Conservation (phyloP, 495 filamentous ascomycete species). For the Melanomma pulvis-pyrius region DNA sequence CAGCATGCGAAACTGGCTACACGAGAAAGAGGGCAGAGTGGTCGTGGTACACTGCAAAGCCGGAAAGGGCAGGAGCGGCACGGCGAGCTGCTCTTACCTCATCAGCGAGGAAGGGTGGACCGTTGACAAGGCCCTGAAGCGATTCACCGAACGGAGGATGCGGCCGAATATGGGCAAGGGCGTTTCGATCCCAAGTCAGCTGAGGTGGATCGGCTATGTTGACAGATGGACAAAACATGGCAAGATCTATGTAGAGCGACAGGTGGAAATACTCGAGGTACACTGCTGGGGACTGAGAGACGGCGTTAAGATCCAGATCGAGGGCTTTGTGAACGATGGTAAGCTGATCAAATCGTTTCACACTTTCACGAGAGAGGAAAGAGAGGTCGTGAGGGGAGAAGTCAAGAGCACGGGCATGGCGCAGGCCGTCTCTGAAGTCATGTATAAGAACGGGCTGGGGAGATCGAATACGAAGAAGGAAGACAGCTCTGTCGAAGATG, state of each 20-base stretch:
- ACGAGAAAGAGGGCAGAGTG: constrained; percentile 62
- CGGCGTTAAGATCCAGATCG: constrained; percentile 83
- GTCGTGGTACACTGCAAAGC: constrained; percentile 97
- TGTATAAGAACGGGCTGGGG: constrained; percentile 35
- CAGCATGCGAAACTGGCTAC: constrained; percentile 85
- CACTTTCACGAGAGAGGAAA: constrained; percentile 72
- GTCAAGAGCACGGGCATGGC: constrained; percentile 50
- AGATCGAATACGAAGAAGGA: constrained; percentile 31
- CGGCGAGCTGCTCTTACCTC: constrained; percentile 80
- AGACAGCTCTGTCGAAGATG: constrained; percentile 29
- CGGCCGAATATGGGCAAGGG: constrained; percentile 82
- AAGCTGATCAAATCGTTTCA: constrained; percentile 84
- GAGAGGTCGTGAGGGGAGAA: constrained; percentile 60
- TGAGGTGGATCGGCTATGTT: constrained; percentile 87
- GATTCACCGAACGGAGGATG: constrained; percentile 90
- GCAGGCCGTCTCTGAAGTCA: constrained; percentile 55
- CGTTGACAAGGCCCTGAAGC: constrained; percentile 70
- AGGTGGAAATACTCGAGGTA: constrained; percentile 82
- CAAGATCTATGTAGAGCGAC: constrained; percentile 81
- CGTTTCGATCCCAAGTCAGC: constrained; percentile 90
- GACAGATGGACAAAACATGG: constrained; percentile 76
- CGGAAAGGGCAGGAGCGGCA: constrained; percentile 93
- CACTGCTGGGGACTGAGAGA: constrained; percentile 88
- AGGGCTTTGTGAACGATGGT: constrained; percentile 85
- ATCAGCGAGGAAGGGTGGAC: constrained; percentile 90